Evolutionary conservation across 2,329 filamentous ascomycete species (phyloP), one percentile per base, ranked within the genome.

Genomic region (Monilinia vaccinii-corymbosi): DNA sequence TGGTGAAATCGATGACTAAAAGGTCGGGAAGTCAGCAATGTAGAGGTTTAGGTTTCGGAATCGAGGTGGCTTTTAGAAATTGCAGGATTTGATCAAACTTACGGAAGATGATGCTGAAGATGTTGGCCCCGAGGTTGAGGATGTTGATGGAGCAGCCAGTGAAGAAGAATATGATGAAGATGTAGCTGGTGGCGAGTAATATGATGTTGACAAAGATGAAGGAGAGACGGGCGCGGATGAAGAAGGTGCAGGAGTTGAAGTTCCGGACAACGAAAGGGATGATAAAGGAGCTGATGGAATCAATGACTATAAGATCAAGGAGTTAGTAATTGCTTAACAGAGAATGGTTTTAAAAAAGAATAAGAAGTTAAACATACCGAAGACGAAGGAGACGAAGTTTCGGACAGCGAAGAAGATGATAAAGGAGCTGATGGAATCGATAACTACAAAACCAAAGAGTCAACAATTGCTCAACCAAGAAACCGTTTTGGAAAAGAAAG

Each of bases 1-100:
- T 3, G 21, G 16, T 25, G 38, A 31, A 51, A 38, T 44, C 18
- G 50, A 48, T 44, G 49, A 40, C 50, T 52, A n/a, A 9, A 52
- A 9, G 1, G 6, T 21, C 1, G 1, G 3, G 9, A 2, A 31
- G 6, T 52, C 7, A 40, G 50, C 21, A 31, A n/a, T 9, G 3
- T n/a, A 3, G 9, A 3, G 25, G 2, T 18, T 40, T 13, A 0
- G 13, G 3, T 8, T n/a, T 6, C 7, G 31, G 23, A 13, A 25
- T 2, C 38, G 6, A n/a, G 0, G 0, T 31, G 18, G 1, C n/a
- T 21, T 6, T 13, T 4, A 9, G 18, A 1, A 21, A 28, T 4
- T 52, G 23, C 5, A n/a, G n/a, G 11, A 14, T 28, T 28, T 3
- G 25, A 28, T 42, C 1, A 31, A 25, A 11, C 32, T 50, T 9